A percentile compares a stretch with the other conserved stretches of the same genome.
phyloP scores from a whole-genome alignment of 139 green algal species.

The Micromonas pusilla region DNA sequence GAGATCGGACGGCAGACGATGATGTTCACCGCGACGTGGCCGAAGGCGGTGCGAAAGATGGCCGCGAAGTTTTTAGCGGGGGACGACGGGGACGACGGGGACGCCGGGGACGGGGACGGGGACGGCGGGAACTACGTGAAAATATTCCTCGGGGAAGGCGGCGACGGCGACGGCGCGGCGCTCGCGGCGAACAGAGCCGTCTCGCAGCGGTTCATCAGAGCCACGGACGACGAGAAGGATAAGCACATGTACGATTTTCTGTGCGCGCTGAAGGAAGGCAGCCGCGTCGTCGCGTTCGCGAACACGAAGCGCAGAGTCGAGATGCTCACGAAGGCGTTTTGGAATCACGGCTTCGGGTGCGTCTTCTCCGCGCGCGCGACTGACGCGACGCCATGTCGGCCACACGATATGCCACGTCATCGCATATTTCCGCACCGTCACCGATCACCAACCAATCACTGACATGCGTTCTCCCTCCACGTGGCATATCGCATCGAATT shows the following conservation, averaged over 20 bases:
- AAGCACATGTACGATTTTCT: conserved; percentile 28
- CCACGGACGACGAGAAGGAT: conserved; percentile 34
- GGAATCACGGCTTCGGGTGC: conserved; percentile 19
- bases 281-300: conserved; percentile 28
- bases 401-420: no score
- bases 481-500: no score
- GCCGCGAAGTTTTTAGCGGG: conserved; percentile 15
- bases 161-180: conserved; percentile 10
- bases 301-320: conserved; percentile 62
- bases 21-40: conserved; percentile 53
- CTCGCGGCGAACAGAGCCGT: conserved; percentile 32
- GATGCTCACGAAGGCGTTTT: conserved; percentile 45
- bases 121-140: not conserved
- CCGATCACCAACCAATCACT: no score
- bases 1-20: conserved; percentile 38
- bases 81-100: not conserved
- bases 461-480: no score
- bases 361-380: no score
- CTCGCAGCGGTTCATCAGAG: conserved; percentile 27
- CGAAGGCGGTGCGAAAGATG: conserved; percentile 44
- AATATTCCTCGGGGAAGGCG: conserved; percentile 1
- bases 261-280: conserved; percentile 12
- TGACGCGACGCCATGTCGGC: no score
- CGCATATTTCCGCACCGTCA: no score
- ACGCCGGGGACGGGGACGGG: conserved; percentile 39